A percentile compares a stretch with the other conserved stretches of the same genome.
phyloP scores from a whole-genome alignment of 305 asterid genomes.

The Lippia alba region DNA sequence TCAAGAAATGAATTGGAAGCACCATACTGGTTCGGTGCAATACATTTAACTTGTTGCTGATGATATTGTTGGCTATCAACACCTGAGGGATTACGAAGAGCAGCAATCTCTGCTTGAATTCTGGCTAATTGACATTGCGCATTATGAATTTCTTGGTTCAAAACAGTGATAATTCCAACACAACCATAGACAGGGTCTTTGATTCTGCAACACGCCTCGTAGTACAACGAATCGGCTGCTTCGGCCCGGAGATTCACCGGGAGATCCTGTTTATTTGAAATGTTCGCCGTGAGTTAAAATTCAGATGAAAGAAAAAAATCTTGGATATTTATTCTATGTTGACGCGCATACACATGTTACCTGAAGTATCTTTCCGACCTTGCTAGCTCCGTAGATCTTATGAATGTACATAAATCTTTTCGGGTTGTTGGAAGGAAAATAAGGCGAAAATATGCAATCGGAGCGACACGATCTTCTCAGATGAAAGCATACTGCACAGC shows the following conservation, averaged over 20 bases:
- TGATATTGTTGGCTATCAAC: not conserved
- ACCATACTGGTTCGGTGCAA: constrained; percentile 18
- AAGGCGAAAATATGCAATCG: constrained; percentile 72
- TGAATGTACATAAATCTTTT: constrained; percentile 71
- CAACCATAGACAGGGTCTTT: constrained; percentile 73
- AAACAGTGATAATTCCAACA: constrained; percentile 55
- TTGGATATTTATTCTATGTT: too few relatives aligned
- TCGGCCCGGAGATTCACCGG: constrained; percentile 54
- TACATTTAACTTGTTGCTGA: not conserved
- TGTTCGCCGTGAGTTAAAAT: too few relatives aligned
- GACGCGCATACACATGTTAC: constrained; percentile 32
- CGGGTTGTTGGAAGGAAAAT: constrained; percentile 69
- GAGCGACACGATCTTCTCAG: constrained; percentile 75
- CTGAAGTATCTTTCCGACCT: constrained; percentile 71
- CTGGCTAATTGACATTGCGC: constrained; percentile 60
- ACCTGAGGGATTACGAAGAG: constrained; percentile 8
- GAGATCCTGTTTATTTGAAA: constrained; percentile 46
- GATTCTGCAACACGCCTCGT: constrained; percentile 68
- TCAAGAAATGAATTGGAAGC: constrained; percentile 16
- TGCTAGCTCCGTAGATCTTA: constrained; percentile 84
- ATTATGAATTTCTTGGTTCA: constrained; percentile 55
- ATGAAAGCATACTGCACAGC: constrained; percentile 81
- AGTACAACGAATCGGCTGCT: constrained; percentile 63
- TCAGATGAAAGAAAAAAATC: too few relatives aligned
- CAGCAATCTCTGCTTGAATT: constrained; percentile 59